Evolutionary conservation across 1,139 yeast species (phyloP), one percentile per base, ranked within the genome.

Genomic region (Candida neerlandica): DNA sequence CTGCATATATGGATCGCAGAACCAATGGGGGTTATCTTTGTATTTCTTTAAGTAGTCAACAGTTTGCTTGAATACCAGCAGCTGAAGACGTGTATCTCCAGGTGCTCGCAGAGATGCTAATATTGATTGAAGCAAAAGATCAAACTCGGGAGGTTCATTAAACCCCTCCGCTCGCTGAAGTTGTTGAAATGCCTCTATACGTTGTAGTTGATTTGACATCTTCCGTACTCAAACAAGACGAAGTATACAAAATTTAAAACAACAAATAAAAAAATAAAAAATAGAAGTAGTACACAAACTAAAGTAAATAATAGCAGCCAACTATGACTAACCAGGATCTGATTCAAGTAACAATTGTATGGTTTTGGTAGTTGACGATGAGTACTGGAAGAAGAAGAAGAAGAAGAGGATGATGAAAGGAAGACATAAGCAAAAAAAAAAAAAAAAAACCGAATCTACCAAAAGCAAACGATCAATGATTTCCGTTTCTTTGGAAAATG

Each of bases 1-100:
- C 45, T 66, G 70, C 58, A 80, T 68, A 35, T 64, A 62, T 11
- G 69, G 68, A 60, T 83, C 80, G 64, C 91, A 85, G 61, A 82
- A 85, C 63, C 84, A 67, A 56, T 86, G 90, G 10, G 50, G 57
- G 21, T 58, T 58, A 3, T 55, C 47, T 43, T 58, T 52, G 41
- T 63, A 52, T 12, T 57, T 55, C 12, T 58, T 52, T 44, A 71
- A 57, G 51, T 66, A 71, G 32, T 56, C 56, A 44, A 66, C 57
- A 47, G 70, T 64, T 43, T 57, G 53, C 46, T 58, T 58, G 19
- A 71, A 54, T 7, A 66, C 70, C n/a, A 53, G 51, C 46, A 62
- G 67, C 35, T 71, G 75, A 23, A 57, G 54, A 15, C 55, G 61
- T 47, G 61, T 65, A 41, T 61, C 56, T 1, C 70, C 70, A 3